Conservation (phyloP, 2,329 filamentous ascomycete genomes). For the Raffaelea ambrosiae region DNA sequence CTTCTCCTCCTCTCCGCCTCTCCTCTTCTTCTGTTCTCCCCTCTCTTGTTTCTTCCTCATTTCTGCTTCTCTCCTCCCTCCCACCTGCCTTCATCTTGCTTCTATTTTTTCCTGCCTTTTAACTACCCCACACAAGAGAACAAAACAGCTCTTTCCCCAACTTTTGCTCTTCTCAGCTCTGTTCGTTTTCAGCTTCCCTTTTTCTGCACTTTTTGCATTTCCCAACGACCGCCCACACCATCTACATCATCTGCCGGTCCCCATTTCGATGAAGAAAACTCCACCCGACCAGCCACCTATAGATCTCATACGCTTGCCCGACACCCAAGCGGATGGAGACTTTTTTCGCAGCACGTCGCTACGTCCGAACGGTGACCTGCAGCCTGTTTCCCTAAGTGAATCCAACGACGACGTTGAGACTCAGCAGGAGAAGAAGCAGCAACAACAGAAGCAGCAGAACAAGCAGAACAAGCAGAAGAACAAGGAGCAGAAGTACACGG, state of each 20-base stretch:
- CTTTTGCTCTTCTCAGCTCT: neutral
- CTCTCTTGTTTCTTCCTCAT: no score
- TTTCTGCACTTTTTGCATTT: no score
- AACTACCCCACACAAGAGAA: no score
- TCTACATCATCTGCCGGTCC: no score
- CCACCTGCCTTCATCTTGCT: no score
- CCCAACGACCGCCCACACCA: no score
- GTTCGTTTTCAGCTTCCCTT: no score
- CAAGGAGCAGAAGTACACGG: neutral
- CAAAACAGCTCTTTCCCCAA: neutral
- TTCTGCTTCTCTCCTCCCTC: no score
- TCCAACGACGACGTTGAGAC: neutral
- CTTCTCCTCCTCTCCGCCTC: no score
- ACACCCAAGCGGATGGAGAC: slow-evolving; percentile 47
- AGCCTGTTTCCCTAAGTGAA: slow-evolving; percentile 18
- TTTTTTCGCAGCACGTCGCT: slow-evolving; percentile 25
- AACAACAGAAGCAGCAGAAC: slow-evolving; percentile 14
- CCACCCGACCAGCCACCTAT: slow-evolving; percentile 43
- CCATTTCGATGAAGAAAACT: slow-evolving; percentile 53
- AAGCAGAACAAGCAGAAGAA: slow-evolving; percentile 2
- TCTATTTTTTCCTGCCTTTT: no score
- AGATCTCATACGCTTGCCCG: slow-evolving; percentile 49
- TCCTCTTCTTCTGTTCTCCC: no score
- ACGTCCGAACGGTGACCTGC: slow-evolving; percentile 26
- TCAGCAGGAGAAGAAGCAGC: neutral